Conservation (phyloP, 257 asterid species). For the Ballota nigra region DNA sequence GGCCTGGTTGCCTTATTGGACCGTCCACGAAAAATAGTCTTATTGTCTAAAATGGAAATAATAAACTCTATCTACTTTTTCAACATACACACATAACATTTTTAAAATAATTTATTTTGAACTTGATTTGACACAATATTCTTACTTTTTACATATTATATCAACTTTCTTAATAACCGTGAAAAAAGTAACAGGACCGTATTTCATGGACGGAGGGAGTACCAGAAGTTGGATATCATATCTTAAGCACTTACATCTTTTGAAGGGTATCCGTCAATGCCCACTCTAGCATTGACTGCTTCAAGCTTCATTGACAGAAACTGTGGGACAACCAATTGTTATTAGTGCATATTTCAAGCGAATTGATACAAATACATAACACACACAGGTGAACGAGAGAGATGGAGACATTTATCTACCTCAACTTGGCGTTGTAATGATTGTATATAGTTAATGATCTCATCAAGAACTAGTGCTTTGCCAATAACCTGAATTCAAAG, state of each 20-base stretch:
- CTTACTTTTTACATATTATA: too few species aligned
- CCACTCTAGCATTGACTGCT: slow-evolving; percentile 71
- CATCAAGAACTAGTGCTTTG: slow-evolving; percentile 87
- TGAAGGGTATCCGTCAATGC: slow-evolving; percentile 69
- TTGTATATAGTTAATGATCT: slow-evolving; percentile 82
- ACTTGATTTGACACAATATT: too few species aligned
- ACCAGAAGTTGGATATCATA: slow-evolving; percentile 3
- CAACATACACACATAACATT: too few species aligned
- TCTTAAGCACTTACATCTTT: slow-evolving; percentile 65
- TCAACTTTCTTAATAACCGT: too few species aligned
- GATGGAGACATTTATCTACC: slow-evolving; percentile 37
- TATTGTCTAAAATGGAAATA: too few species aligned
- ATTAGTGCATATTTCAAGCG: slow-evolving; percentile 24
- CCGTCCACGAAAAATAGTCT: too few species aligned
- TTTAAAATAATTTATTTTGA: too few species aligned
- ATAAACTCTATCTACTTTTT: too few species aligned
- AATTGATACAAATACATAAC: background rate
- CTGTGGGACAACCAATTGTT: slow-evolving; percentile 39
- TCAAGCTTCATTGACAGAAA: slow-evolving; percentile 95
- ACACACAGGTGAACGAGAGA: background rate
- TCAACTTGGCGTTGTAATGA: slow-evolving; percentile 89
- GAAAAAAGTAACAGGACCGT: too few species aligned
- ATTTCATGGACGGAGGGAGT: too few species aligned
- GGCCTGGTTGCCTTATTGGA: too few species aligned
- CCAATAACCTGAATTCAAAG: slow-evolving; percentile 66